Evolutionary conservation across 345 rosid genomes (phyloP).

Genomic region (Geranium rotundifolium): DNA sequence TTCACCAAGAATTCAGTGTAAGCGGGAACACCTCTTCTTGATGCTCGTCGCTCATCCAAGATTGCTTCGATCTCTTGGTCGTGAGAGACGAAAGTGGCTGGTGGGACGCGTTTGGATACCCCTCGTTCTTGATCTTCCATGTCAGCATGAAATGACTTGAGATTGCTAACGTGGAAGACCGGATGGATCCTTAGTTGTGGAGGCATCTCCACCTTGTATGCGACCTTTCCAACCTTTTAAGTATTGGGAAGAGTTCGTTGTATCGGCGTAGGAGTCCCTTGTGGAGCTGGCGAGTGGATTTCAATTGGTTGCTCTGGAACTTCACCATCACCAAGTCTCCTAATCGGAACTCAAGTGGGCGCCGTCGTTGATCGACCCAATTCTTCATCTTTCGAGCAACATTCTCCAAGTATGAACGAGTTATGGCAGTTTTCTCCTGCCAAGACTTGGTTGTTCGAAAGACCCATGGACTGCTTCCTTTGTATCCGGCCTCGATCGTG

Average conservation of each 20-base stretch:
- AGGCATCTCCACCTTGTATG: conserved; percentile 2
- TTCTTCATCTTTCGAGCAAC: not conserved
- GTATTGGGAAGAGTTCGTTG: not conserved
- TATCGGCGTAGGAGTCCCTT: not conserved
- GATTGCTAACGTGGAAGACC: no score
- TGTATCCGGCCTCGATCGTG: not conserved
- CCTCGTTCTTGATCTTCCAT: not conserved
- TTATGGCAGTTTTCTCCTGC: not conserved
- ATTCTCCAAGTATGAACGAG: not conserved
- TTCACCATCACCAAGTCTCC: not conserved
- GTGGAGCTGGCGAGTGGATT: not conserved
- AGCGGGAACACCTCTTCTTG: no score
- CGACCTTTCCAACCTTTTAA: not conserved
- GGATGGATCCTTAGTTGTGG: not conserved
- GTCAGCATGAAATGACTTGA: not conserved
- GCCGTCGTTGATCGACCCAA: conserved; percentile 3
- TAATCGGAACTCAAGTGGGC: not conserved
- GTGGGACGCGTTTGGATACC: not conserved
- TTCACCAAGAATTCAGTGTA: no score
- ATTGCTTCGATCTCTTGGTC: not conserved
- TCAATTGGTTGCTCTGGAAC: not conserved
- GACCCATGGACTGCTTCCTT: accelerated
- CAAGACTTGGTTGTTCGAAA: not conserved
- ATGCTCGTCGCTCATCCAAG: no score
- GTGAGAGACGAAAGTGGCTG: not conserved